Conservation (phyloP, 148 eudicot genomes). For the Silene latifolia region DNA sequence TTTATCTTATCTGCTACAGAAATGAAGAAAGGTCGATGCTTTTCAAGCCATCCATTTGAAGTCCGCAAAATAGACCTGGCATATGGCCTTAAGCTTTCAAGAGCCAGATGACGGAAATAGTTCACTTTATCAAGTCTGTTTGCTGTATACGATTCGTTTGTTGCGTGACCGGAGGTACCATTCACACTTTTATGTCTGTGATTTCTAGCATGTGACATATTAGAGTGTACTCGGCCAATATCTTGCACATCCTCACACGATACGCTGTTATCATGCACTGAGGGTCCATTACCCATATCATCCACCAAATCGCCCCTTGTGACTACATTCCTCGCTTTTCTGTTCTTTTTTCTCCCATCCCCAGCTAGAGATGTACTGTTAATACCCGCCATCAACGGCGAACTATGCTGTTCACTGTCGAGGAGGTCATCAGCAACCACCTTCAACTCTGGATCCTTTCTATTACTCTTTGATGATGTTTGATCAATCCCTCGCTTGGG, state of each 20-base stretch:
- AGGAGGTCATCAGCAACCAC: constrained; percentile 36
- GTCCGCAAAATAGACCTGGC: constrained; percentile 41
- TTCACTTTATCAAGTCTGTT: constrained; percentile 33
- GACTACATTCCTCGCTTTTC: constrained; percentile 36
- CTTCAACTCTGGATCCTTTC: constrained; percentile 51
- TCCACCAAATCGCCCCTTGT: constrained; percentile 37
- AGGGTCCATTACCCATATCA: constrained; percentile 26
- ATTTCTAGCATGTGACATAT: constrained; percentile 22
- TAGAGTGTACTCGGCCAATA: constrained; percentile 32
- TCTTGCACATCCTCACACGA: constrained; percentile 33
- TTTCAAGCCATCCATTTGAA: constrained; percentile 60
- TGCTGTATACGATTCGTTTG: constrained; percentile 32
- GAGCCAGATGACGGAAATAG: constrained; percentile 28
- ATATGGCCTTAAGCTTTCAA: constrained; percentile 40
- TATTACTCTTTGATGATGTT: constrained; percentile 38
- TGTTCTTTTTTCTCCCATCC: constrained; percentile 53
- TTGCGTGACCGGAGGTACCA: constrained; percentile 23
- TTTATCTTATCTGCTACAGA: constrained; percentile 28
- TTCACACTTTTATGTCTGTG: constrained; percentile 24
- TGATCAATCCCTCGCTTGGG: constrained; percentile 59
- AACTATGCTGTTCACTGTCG: constrained; percentile 30
- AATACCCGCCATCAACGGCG: constrained; percentile 26
- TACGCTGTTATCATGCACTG: constrained; percentile 18
- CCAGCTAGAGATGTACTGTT: constrained; percentile 31
- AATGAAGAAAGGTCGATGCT: constrained; percentile 47